Evolutionary conservation across 1,284 basidiomycete species (phyloP), one percentile per base, ranked within the genome.

Genomic region (Rhodotorula sp.): DNA sequence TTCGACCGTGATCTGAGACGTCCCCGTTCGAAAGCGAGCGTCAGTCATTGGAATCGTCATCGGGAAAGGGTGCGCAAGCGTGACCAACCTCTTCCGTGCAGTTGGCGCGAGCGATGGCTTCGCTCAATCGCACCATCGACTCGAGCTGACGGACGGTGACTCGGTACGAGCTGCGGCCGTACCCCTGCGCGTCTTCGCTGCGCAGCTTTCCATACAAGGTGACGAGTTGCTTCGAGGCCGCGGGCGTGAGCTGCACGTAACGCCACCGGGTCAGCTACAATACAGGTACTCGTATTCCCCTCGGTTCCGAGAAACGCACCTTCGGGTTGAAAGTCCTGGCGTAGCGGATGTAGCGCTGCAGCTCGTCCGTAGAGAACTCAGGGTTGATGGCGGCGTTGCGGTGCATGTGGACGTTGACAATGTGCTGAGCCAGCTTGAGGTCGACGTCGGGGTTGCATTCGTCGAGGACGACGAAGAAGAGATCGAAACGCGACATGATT

Each of bases 401-500:
- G 84, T 94, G 95, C 26, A 94, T 88, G 83, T 99, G 96, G 29
- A 99, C 93, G 80, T 95, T 94, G 69, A 99, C 95, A 77, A 99
- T 99, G 83, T 99, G 96, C 80, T 88, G 88, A 33, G 96, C 96
- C 75, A 99, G 91, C 80, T 94, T 92, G 79, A 93, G 81, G 80
- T 99, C 96, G 72, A 90, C 91, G 79, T 87, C 88, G 81, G 94
- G 91, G 81, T 98, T 91, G 82, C 95, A 98, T 79, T 99, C 95
- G 80, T 99, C 96, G 55, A 99, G 85, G 20, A 99, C 94, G 67
- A 99, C 93, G 79, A 99, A 99, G 84, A 99, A 99, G 74, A 99
- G 81, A 81, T 99, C 96, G 80, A 99, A 99, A 76, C 96, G 89
- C 82, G 92, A 95, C 95, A 99, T 99, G 82, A 99, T 99, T 3